phyloP scores from a whole-genome alignment of 805 yeast species.

The Suhomyces pyralidae region DNA sequence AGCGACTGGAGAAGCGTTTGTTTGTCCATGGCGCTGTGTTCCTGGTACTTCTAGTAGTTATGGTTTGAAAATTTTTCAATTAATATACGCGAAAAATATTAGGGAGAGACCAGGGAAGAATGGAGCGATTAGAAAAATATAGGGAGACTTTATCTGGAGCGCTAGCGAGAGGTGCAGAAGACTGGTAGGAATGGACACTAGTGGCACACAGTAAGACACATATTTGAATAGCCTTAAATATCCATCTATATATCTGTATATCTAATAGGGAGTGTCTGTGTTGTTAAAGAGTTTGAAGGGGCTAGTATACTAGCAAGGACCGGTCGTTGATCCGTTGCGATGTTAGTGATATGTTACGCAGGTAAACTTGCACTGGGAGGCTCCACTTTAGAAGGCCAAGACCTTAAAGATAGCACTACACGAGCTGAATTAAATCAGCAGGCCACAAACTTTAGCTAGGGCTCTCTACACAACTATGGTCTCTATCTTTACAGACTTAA shows the following conservation, averaged over 20 bases:
- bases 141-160: not conserved
- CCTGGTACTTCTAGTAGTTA: not conserved
- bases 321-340: not conserved
- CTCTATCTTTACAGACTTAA: not conserved
- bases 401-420: too few species aligned
- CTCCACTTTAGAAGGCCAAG: too few species aligned
- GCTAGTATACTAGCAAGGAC: not conserved
- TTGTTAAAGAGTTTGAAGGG: not conserved
- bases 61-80: not conserved
- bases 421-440: too few species aligned
- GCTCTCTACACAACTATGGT: not conserved
- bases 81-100: not conserved
- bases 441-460: too few species aligned
- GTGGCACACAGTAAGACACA: too few species aligned
- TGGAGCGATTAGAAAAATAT: not conserved
- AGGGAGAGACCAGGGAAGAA: not conserved
- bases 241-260: too few species aligned
- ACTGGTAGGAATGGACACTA: too few species aligned
- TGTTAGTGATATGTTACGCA: not conserved
- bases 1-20: constrained; percentile 48
- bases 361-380: not conserved
- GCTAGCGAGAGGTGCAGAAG: too few species aligned
- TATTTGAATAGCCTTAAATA: too few species aligned
- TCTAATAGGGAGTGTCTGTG: not conserved
- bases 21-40: constrained; percentile 41